phyloP scores from a whole-genome alignment of 2,329 filamentous ascomycete genomes.

The Pseudogymnoascus sp. region DNA sequence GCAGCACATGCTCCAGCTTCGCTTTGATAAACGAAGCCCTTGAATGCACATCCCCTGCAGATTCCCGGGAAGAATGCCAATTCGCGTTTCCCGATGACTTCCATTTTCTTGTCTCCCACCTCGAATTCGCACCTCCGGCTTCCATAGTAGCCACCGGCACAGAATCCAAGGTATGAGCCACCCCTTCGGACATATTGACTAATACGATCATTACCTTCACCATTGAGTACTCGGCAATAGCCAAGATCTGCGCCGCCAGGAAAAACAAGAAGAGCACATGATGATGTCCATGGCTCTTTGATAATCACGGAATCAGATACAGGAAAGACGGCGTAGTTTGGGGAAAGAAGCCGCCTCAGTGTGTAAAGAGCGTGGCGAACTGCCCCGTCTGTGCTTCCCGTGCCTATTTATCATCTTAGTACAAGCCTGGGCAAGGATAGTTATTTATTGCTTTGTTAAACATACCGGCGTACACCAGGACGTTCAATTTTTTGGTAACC shows the following conservation, averaged over 20 bases:
- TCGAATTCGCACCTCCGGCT: constrained; percentile 81
- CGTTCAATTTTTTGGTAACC: constrained; percentile 67
- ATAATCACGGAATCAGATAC: constrained; percentile 71
- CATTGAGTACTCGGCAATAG: constrained; percentile 83
- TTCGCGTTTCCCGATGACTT: constrained; percentile 80
- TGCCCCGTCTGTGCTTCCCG: constrained; percentile 79
- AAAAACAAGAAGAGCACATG: constrained; percentile 83
- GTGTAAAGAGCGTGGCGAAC: constrained; percentile 85
- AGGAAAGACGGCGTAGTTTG: constrained; percentile 87
- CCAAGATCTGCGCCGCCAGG: constrained; percentile 91
- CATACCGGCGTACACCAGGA: constrained; percentile 84
- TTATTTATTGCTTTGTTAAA: constrained; percentile 13
- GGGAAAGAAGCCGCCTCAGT: constrained; percentile 75
- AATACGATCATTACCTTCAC: constrained; percentile 78
- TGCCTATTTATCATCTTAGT: constrained; percentile 44
- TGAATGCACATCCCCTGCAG: constrained; percentile 79
- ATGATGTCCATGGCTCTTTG: constrained; percentile 83
- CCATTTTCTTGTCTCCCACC: constrained; percentile 69
- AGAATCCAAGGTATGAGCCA: constrained; percentile 82
- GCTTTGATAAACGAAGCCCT: constrained; percentile 83
- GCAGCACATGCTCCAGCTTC: constrained; percentile 75
- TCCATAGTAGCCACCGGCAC: constrained; percentile 91
- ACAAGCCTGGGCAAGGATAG: not conserved
- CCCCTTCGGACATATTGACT: constrained; percentile 77
- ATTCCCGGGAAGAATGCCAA: constrained; percentile 80